Conservation (phyloP, 1,139 yeast genomes). For the Maudiozyma humilis region DNA sequence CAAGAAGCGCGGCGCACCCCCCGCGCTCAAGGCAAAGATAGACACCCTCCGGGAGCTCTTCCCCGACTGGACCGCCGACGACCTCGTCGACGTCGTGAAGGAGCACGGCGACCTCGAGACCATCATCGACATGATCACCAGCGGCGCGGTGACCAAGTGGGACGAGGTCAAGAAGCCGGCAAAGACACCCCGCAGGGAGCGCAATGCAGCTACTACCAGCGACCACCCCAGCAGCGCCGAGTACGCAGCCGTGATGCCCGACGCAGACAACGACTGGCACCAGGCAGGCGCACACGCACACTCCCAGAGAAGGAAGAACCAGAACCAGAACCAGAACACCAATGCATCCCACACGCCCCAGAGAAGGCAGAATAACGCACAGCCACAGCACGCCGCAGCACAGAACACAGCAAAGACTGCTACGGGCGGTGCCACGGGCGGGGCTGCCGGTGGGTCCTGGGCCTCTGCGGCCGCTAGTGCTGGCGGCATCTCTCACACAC, state of each 20-base stretch:
- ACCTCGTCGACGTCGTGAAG: slow-evolving; percentile 60
- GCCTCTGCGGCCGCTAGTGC: slow-evolving; percentile 9
- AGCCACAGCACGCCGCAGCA: too few relatives aligned
- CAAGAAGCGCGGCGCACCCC: slow-evolving; percentile 11
- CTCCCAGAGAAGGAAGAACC: not conserved
- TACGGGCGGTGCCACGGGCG: slow-evolving; percentile 3
- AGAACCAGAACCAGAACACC: not conserved
- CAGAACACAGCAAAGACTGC: too few relatives aligned
- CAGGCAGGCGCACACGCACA: not conserved
- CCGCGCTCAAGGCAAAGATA: slow-evolving; percentile 41
- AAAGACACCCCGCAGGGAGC: slow-evolving; percentile 34
- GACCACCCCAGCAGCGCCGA: slow-evolving; percentile 4
- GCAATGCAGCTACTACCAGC: slow-evolving; percentile 10
- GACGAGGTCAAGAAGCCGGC: slow-evolving; percentile 52
- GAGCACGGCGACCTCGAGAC: slow-evolving; percentile 73
- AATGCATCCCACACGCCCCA: not conserved
- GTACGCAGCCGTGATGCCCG: slow-evolving; percentile 1
- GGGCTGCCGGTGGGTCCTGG: slow-evolving; percentile 9
- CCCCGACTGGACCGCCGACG: slow-evolving; percentile 91
- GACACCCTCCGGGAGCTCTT: slow-evolving; percentile 70
- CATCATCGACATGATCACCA: slow-evolving; percentile 79
- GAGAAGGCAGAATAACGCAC: slow-evolving; percentile 1
- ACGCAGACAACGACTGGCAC: not conserved
- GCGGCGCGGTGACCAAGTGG: slow-evolving; percentile 59
- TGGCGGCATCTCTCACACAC: not conserved